A percentile compares a stretch with the other conserved stretches of the same genome.
Evolutionary conservation across 2,329 filamentous ascomycete genomes (phyloP).

Genomic region (Cladophialophora carrionii): DNA sequence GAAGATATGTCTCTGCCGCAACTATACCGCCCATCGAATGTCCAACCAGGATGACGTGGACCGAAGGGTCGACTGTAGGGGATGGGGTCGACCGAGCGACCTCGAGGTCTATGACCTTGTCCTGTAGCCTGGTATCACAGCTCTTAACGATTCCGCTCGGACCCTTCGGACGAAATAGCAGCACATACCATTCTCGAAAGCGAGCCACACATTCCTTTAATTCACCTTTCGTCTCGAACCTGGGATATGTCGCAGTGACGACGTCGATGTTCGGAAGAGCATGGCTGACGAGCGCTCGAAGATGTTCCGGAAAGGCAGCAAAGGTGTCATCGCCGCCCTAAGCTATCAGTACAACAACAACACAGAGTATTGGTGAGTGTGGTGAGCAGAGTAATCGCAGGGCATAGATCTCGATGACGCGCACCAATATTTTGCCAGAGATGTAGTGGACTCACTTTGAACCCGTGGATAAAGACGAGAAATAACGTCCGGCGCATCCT

Average conservation of each 20-base stretch:
- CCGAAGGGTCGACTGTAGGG: conserved; percentile 82
- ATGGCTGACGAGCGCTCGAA: conserved; percentile 48
- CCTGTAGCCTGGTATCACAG: conserved; percentile 67
- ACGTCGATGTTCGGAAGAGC: conserved; percentile 50
- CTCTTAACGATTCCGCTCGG: conserved; percentile 7
- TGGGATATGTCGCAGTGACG: conserved; percentile 51
- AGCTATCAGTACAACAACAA: neutral
- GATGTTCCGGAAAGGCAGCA: conserved; percentile 50
- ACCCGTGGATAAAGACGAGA: conserved; percentile 55
- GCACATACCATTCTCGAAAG: conserved; percentile 53
- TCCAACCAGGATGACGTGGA: conserved; percentile 78
- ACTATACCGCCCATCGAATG: conserved; percentile 96
- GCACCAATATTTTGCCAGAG: neutral
- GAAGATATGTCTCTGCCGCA: conserved; percentile 81
- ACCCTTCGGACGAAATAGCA: neutral
- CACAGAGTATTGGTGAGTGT: conserved; percentile 7
- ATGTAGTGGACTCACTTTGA: conserved; percentile 46
- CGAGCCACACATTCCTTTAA: conserved; percentile 51
- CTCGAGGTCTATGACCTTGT: conserved; percentile 93
- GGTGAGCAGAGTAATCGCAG: conserved; percentile 1
- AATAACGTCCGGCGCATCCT: conserved; percentile 53
- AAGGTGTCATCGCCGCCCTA: conserved; percentile 57
- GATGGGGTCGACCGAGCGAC: conserved; percentile 77
- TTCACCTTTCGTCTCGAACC: conserved; percentile 55
- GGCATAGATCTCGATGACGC: neutral